Evolutionary conservation across 108 stramenopile genomes (phyloP).

Genomic region (Stephanodiscus minutulus): DNA sequence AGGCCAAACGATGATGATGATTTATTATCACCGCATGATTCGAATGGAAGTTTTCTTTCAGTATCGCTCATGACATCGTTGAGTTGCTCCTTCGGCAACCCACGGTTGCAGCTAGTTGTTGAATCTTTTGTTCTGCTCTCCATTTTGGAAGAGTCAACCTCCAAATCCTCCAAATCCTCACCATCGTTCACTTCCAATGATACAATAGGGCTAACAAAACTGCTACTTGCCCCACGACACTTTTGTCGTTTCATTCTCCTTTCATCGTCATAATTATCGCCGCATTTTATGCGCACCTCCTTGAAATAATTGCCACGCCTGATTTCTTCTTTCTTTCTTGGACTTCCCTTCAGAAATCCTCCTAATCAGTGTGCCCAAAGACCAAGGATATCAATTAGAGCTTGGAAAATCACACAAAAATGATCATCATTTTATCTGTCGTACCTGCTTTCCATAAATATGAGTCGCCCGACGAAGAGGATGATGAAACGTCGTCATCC

Average conservation of each 20-base stretch:
- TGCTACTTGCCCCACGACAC: not conserved
- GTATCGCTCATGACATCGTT: not conserved
- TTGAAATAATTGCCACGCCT: slow-evolving; percentile 29
- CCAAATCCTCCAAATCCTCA: not conserved
- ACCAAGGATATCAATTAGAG: slow-evolving; percentile 9
- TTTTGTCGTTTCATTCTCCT: slow-evolving; percentile 3
- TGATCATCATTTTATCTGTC: slow-evolving; percentile 4
- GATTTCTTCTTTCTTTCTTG: slow-evolving; percentile 8
- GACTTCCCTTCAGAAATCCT: slow-evolving; percentile 9
- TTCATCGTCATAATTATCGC: not conserved
- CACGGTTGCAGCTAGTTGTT: not conserved
- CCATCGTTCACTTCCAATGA: slow-evolving; percentile 9
- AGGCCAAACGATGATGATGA: not conserved
- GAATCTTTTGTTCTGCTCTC: not conserved
- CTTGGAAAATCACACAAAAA: not conserved
- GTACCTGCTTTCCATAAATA: slow-evolving; percentile 23
- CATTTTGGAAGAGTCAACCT: not conserved
- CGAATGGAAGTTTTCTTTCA: not conserved
- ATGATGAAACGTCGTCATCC: slow-evolving; percentile 27
- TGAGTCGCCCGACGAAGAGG: slow-evolving; percentile 21
- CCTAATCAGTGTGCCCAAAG: not conserved
- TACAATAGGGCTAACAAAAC: not conserved
- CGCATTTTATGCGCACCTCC: slow-evolving; percentile 17
- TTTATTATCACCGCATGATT: not conserved
- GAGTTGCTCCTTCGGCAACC: not conserved